Conservation (phyloP, 192 early-diverging fungal species). For the Coemansia asiatica region DNA sequence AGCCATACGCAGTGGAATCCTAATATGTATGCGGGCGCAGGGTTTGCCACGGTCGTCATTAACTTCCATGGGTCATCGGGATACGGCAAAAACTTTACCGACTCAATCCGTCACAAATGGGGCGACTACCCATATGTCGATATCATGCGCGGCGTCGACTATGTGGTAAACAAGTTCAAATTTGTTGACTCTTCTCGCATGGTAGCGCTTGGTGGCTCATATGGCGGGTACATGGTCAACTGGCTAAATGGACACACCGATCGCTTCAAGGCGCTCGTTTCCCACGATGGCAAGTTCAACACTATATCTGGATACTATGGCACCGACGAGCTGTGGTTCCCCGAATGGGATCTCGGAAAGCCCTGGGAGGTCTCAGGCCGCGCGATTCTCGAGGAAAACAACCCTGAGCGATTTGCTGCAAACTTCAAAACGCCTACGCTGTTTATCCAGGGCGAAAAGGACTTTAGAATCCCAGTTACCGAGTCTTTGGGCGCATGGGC, state of each 20-base stretch:
- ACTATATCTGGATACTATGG: conserved; percentile 63
- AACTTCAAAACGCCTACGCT: conserved; percentile 78
- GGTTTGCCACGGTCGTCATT: conserved; percentile 66
- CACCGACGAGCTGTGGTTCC: conserved; percentile 81
- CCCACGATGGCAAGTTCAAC: conserved; percentile 73
- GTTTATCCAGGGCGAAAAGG: conserved; percentile 71
- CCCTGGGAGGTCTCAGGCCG: conserved; percentile 58
- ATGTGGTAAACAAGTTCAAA: conserved; percentile 56
- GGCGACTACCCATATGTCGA: conserved; percentile 71
- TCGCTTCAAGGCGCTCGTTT: conserved; percentile 63
- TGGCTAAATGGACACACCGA: conserved; percentile 75
- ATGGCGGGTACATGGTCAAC: conserved; percentile 77
- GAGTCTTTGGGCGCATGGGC: conserved; percentile 76
- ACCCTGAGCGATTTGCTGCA: conserved; percentile 67
- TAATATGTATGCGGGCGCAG: conserved; percentile 66
- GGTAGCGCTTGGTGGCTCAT: conserved; percentile 65
- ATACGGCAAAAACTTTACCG: conserved; percentile 69
- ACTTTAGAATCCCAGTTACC: conserved; percentile 69
- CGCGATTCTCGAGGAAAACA: conserved; percentile 63
- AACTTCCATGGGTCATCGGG: conserved; percentile 78
- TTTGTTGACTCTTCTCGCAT: conserved; percentile 58
- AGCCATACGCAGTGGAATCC: conserved; percentile 70
- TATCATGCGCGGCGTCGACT: conserved; percentile 69
- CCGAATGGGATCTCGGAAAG: conserved; percentile 73
- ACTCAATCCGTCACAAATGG: conserved; percentile 70